Evolutionary conservation across 331 rosid genomes (phyloP), one percentile per base, ranked within the genome.

Genomic region (Arachis monticola): DNA sequence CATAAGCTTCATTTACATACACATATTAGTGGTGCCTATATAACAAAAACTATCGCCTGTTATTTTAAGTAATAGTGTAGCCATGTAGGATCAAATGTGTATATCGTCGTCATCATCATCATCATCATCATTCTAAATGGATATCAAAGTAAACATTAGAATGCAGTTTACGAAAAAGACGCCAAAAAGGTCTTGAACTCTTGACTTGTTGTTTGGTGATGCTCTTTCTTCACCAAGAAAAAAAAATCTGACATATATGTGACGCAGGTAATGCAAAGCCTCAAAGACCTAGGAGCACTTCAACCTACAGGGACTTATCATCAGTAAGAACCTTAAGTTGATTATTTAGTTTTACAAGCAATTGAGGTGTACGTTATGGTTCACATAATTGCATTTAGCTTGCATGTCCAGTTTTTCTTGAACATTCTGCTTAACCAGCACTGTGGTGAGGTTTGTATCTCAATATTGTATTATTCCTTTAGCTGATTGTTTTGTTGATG

Each of bases 231-330:
- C 40, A 42, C 5, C 40, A 60, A 6, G 60, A 9, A 12, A 12
- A 57, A 59, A 50, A 67, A 5, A 35, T 74, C 30, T 64, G 75
- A 65, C 70, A 70, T 60, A 57, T 8, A 22, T 22, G 27, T 12
- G 55, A 10, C 77, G 85, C 86, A 92, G 97, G 99, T 92, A 80
- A 87, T 94, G 76, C 84, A 81, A 86, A 82, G 89, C 83, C 97
- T 94, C 46, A 80, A 88, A 22, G 96, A 92, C 81, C 99, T 94
- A 55, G 97, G 84, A 80, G 99, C 97, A 69, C 92, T 94, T 61
- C 96, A 92, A 78, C 97, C 96, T n/a, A 92, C 97, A 7, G 97
- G 75, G 99, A 92, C 77, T 40, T 92, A 65, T 83, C 97, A 69
- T 50, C 99, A 4, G 97, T 92, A 83, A 22, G 27, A 22, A 22